Evolutionary conservation across 2,329 filamentous ascomycete genomes (phyloP).

Genomic region (Fusarium tanahbumbuense): DNA sequence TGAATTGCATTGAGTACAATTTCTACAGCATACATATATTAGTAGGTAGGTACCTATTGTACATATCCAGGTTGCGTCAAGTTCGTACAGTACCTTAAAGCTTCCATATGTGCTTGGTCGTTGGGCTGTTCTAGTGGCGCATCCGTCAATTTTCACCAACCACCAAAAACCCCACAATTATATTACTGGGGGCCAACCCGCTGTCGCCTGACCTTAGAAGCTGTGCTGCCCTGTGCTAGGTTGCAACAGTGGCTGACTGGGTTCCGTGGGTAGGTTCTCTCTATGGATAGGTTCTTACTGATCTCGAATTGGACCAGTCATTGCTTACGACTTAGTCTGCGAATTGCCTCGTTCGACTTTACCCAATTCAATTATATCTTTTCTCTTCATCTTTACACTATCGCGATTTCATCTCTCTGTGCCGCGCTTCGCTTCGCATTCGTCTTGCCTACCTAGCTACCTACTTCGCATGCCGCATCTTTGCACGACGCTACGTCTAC

Average conservation of each 20-base stretch:
- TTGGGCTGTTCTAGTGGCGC: background rate
- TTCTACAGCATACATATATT: background rate
- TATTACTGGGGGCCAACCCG: slow-evolving; percentile 19
- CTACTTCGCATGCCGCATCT: slow-evolving; percentile 51
- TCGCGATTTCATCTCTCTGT: slow-evolving; percentile 33
- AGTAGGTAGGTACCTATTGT: too few species aligned
- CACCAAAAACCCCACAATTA: slow-evolving; percentile 9
- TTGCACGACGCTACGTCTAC: slow-evolving; percentile 47
- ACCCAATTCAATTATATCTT: background rate
- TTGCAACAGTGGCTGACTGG: background rate
- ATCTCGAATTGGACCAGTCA: slow-evolving; percentile 36
- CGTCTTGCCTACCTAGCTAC: slow-evolving; percentile 27
- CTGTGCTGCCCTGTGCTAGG: background rate
- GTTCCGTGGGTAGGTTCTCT: background rate
- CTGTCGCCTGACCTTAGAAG: slow-evolving; percentile 41
- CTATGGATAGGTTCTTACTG: slow-evolving; percentile 13
- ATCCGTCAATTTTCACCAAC: background rate
- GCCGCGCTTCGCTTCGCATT: slow-evolving; percentile 28
- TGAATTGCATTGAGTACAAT: slow-evolving; percentile 2
- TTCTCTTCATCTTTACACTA: background rate
- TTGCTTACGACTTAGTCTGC: slow-evolving; percentile 41
- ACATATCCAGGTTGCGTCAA: background rate
- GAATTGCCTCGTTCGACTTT: slow-evolving; percentile 43
- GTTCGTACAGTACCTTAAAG: background rate
- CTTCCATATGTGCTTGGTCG: background rate